Evolutionary conservation across 768 basidiomycete species (phyloP).

Genomic region (Leccinellum luteum): DNA sequence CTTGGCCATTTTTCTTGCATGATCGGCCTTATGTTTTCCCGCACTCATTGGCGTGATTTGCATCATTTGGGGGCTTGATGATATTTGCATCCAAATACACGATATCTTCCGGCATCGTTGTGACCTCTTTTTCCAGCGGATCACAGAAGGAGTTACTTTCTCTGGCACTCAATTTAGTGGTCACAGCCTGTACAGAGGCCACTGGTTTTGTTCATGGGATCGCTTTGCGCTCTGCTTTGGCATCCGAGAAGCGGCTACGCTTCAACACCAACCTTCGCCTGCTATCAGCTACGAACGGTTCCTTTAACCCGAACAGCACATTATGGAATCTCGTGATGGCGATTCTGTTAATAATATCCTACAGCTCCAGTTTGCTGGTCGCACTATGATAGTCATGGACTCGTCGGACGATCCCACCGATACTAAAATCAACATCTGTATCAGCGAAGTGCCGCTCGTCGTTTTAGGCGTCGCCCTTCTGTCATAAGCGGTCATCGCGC

Average conservation of each 20-base stretch:
- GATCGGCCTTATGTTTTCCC: conserved; percentile 22
- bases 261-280: conserved; percentile 33
- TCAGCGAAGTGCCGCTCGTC: conserved; percentile 28
- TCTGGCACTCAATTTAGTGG: conserved; percentile 27
- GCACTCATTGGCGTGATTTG: conserved; percentile 23
- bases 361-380: conserved; percentile 29
- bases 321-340: conserved; percentile 23
- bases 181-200: conserved; percentile 28
- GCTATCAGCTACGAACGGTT: conserved; percentile 22
- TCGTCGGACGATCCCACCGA: conserved; percentile 10
- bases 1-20: conserved; percentile 24
- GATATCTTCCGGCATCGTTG: conserved; percentile 23
- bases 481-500: conserved; percentile 25
- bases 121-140: conserved; percentile 13
- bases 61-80: conserved; percentile 21
- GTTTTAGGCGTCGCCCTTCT: conserved; percentile 25
- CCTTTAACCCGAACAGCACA: conserved; percentile 23
- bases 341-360: conserved; percentile 30
- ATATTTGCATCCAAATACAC: conserved; percentile 23
- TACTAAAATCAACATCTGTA: conserved; percentile 11
- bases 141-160: conserved; percentile 21
- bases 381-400: conserved; percentile 14
- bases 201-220: conserved; percentile 30
- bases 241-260: conserved; percentile 21
- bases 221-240: conserved; percentile 26